These are phyloP conservation scores for Dendrostoma leiphaemia DNA, from an alignment of 2,329 filamentous ascomycete genomes.

Conservation along the genomic window DNA sequence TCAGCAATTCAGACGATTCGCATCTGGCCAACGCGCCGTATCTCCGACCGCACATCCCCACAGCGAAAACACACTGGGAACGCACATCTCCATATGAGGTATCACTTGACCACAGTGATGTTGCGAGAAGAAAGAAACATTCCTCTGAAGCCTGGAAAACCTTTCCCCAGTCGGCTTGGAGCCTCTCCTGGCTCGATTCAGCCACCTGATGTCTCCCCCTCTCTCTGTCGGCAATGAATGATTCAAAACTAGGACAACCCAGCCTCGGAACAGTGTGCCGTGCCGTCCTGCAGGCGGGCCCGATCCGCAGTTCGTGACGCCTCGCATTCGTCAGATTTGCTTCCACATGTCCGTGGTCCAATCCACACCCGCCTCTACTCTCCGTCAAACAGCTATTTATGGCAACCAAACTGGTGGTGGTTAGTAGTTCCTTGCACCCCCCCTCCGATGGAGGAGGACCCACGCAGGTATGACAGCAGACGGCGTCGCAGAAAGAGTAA, in stretches of 20 bases:
- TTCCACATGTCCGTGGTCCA: background rate
- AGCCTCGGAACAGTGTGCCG: background rate
- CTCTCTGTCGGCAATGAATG: background rate
- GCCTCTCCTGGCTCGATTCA: too few species aligned
- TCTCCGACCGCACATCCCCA: background rate
- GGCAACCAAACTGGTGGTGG: too few species aligned
- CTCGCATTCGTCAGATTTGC: background rate
- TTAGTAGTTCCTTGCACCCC: too few species aligned
- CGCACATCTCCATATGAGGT: background rate
- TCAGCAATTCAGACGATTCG: background rate
- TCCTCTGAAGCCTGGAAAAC: too few species aligned
- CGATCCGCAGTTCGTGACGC: slow-evolving; percentile 2
- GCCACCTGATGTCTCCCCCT: background rate
- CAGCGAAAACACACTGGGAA: background rate
- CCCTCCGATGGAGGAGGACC: too few species aligned
- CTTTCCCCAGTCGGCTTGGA: too few species aligned
- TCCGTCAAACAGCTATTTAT: background rate
- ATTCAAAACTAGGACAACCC: background rate
- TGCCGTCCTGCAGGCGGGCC: slow-evolving; percentile 4
- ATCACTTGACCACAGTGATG: background rate
- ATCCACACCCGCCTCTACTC: background rate
- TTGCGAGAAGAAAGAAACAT: too few species aligned
- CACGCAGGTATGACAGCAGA: background rate
- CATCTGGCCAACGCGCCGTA: background rate
- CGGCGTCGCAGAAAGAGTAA: background rate